These are phyloP conservation scores for Viola pubescens DNA, from an alignment of 441 rosid genomes.

Conservation along the genomic window DNA sequence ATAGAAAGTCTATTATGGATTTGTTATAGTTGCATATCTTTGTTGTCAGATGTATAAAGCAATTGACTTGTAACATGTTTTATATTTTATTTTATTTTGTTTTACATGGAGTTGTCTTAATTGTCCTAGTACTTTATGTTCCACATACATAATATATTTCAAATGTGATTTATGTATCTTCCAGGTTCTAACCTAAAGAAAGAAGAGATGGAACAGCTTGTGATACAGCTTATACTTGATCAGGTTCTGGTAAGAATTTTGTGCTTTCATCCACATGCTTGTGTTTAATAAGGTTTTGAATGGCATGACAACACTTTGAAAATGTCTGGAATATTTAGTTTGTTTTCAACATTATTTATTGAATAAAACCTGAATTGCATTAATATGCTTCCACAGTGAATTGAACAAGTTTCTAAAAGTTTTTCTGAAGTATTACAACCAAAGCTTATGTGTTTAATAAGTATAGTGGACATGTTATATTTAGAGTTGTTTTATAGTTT, in stretches of 20 bases:
- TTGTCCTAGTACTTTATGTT: too few relatives aligned
- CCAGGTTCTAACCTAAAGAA: constrained; percentile 62
- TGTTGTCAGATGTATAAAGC: too few relatives aligned
- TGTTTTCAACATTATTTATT: background rate
- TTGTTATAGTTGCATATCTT: too few relatives aligned
- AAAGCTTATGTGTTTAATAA: too few relatives aligned
- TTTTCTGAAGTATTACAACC: too few relatives aligned
- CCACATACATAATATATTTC: background rate
- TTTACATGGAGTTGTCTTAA: too few relatives aligned
- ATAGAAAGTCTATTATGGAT: too few relatives aligned
- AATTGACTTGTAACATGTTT: too few relatives aligned
- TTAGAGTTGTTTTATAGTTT: too few relatives aligned
- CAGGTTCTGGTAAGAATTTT: constrained; percentile 60
- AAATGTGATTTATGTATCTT: constrained; percentile 3
- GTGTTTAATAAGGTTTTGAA: background rate
- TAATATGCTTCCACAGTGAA: background rate
- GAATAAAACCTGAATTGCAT: background rate
- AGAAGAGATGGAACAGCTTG: constrained; percentile 76
- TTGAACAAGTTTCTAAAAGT: background rate
- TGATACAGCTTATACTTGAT: constrained; percentile 58
- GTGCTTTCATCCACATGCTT: background rate
- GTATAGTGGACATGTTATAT: too few relatives aligned
- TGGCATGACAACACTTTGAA: background rate
- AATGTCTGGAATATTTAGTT: background rate
- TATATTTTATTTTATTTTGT: too few relatives aligned